Conservation (phyloP, 208 protist genomes). For the Crithidia acanthocephali region DNA sequence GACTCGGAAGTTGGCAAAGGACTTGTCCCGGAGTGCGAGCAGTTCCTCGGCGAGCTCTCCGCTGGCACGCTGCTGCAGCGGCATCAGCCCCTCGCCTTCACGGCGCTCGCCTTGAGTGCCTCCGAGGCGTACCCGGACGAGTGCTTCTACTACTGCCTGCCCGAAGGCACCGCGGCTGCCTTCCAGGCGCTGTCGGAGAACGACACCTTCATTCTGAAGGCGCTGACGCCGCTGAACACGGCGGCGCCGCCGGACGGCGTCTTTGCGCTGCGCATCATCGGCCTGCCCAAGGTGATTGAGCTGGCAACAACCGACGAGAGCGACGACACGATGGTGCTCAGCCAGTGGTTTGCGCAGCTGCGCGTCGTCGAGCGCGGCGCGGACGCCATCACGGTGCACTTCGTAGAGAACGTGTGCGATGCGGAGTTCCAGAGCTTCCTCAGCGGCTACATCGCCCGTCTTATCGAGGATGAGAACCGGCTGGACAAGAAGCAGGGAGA, state of each 20-base stretch:
- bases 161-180: slow-evolving; percentile 24
- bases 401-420: slow-evolving; percentile 58
- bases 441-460: slow-evolving; percentile 44
- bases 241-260: slow-evolving; percentile 28
- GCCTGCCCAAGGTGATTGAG: slow-evolving; percentile 75
- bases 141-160: slow-evolving; percentile 58
- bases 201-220: slow-evolving; percentile 50
- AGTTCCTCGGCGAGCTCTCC: slow-evolving; percentile 38
- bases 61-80: slow-evolving; percentile 48
- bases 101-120: slow-evolving; percentile 64
- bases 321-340: slow-evolving; percentile 64
- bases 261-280: slow-evolving; percentile 52
- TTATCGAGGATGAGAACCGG: slow-evolving; percentile 60
- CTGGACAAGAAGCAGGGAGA: slow-evolving; percentile 48
- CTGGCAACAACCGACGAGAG: slow-evolving; percentile 52
- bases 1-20: slow-evolving; percentile 38
- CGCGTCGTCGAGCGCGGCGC: slow-evolving; percentile 51
- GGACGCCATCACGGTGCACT: slow-evolving; percentile 50
- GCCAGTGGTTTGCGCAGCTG: slow-evolving; percentile 63
- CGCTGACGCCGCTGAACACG: slow-evolving; percentile 52
- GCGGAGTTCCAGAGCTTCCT: slow-evolving; percentile 51
- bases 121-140: slow-evolving; percentile 61
- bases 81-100: slow-evolving; percentile 60
- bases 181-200: slow-evolving; percentile 37
- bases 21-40: slow-evolving; percentile 40